Conservation (phyloP, 2,329 filamentous ascomycete species). For the Venturia asperata region DNA sequence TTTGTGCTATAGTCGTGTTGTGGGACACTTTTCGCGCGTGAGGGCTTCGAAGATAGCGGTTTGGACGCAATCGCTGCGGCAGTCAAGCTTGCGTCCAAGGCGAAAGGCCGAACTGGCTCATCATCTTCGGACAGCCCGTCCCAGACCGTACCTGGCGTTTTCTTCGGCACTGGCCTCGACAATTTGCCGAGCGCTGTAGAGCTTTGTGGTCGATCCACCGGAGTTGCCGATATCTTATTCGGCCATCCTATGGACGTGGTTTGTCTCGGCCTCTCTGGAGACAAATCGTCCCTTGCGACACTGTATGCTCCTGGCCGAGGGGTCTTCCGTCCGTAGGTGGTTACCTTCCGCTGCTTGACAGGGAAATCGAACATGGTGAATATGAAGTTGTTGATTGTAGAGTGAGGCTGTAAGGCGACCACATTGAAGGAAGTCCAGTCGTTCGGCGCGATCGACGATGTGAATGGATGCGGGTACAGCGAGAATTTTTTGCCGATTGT, state of each 20-base stretch:
- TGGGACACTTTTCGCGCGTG: not conserved
- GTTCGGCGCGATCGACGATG: not conserved
- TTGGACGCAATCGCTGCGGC: not conserved
- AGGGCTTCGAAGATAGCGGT: not conserved
- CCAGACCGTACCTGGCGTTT: not conserved
- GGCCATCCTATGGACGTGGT: not conserved
- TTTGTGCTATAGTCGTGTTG: not conserved
- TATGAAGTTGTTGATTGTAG: not conserved
- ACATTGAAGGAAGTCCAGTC: not conserved
- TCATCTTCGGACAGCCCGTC: slow-evolving; percentile 8
- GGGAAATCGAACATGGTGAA: slow-evolving; percentile 24
- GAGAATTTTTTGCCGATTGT: not conserved
- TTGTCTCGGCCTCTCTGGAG: slow-evolving; percentile 5
- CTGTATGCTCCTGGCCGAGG: not conserved
- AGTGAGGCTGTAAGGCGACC: not conserved
- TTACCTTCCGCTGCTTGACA: slow-evolving; percentile 29
- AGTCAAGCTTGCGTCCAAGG: not conserved
- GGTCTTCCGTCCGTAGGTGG: slow-evolving; percentile 34
- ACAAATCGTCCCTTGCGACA: not conserved
- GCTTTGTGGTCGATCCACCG: not conserved
- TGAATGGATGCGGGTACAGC: not conserved
- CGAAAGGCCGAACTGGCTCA: not conserved
- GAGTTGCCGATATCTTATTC: not conserved
- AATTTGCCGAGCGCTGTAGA: not conserved
- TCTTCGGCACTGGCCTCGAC: not conserved